These are phyloP conservation scores for Lachnum nothofagi DNA, from an alignment of 2,329 filamentous ascomycete genomes.

Conservation along the genomic window DNA sequence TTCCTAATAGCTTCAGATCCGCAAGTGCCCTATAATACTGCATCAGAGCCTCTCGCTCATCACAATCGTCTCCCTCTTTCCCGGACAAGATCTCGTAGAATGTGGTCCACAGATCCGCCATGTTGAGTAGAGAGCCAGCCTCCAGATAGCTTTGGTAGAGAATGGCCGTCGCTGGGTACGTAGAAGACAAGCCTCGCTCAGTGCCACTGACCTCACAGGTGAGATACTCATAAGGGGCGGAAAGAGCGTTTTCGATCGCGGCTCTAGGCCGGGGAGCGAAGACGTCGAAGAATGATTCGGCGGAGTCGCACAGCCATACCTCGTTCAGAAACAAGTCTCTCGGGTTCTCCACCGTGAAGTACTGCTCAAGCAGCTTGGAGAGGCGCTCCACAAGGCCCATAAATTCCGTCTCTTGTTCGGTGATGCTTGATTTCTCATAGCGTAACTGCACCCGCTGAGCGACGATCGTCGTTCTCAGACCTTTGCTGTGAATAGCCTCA, in stretches of 20 bases:
- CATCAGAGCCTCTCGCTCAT: slow-evolving; percentile 58
- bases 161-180: slow-evolving; percentile 65
- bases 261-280: slow-evolving; percentile 69
- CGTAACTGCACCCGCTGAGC: slow-evolving; percentile 77
- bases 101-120: slow-evolving; percentile 73
- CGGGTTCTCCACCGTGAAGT: slow-evolving; percentile 38
- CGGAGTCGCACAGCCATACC: slow-evolving; percentile 69
- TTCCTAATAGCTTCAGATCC: slow-evolving; percentile 78
- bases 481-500: slow-evolving; percentile 66
- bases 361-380: slow-evolving; percentile 44
- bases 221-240: slow-evolving; percentile 71
- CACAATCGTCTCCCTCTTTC: slow-evolving; percentile 35
- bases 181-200: slow-evolving; percentile 49
- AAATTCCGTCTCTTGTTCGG: slow-evolving; percentile 65
- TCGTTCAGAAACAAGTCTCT: slow-evolving; percentile 59
- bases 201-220: slow-evolving; percentile 63
- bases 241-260: slow-evolving; percentile 66
- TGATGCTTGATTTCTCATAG: slow-evolving; percentile 66
- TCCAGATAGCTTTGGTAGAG: slow-evolving; percentile 77
- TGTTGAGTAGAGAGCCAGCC: slow-evolving; percentile 70
- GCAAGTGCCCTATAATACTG: slow-evolving; percentile 82
- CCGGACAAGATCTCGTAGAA: slow-evolving; percentile 57
- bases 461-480: slow-evolving; percentile 70
- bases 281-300: slow-evolving; percentile 64
- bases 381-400: slow-evolving; percentile 59